Percentiles rank a stretch among this genome's conserved stretches.
Evolutionary conservation across 345 rosid species (phyloP).

Genomic region (Trapa bicornis): DNA sequence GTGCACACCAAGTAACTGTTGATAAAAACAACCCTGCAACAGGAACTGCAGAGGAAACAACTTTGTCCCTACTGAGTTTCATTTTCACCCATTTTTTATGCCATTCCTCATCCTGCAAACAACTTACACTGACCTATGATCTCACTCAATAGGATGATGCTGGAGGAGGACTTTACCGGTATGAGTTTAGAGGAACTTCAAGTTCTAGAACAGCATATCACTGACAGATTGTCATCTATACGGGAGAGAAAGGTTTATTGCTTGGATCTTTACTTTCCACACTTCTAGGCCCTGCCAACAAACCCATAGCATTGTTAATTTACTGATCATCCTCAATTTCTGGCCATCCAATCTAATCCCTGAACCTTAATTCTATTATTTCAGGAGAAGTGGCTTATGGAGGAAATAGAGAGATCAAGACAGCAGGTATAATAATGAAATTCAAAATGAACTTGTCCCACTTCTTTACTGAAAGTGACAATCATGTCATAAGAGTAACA

Average conservation of each 20-base stretch:
- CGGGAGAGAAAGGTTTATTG: slow-evolving; percentile 58
- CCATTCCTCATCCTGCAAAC: too few relatives aligned
- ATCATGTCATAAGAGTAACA: neutral
- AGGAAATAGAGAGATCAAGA: slow-evolving; percentile 74
- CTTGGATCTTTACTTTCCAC: neutral
- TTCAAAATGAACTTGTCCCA: neutral
- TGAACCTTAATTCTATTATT: slow-evolving; percentile 13
- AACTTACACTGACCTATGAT: too few relatives aligned
- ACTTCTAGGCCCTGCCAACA: neutral
- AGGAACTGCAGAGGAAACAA: too few relatives aligned
- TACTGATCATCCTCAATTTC: neutral
- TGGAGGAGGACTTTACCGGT: slow-evolving; percentile 52
- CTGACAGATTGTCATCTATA: slow-evolving; percentile 47
- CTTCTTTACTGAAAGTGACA: neutral
- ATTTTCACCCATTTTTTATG: too few relatives aligned
- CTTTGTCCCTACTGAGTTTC: neutral
- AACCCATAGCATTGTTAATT: neutral
- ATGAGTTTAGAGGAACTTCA: slow-evolving; percentile 64
- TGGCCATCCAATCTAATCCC: neutral
- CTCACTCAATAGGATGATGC: neutral
- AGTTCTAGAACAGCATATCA: slow-evolving; percentile 56
- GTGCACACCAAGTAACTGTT: too few relatives aligned
- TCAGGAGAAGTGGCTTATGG: slow-evolving; percentile 62
- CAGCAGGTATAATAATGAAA: slow-evolving; percentile 33
- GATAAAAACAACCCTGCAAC: too few relatives aligned